Evolutionary conservation across 1,284 basidiomycete species (phyloP).

Genomic region (Sphagnurus paluster): DNA sequence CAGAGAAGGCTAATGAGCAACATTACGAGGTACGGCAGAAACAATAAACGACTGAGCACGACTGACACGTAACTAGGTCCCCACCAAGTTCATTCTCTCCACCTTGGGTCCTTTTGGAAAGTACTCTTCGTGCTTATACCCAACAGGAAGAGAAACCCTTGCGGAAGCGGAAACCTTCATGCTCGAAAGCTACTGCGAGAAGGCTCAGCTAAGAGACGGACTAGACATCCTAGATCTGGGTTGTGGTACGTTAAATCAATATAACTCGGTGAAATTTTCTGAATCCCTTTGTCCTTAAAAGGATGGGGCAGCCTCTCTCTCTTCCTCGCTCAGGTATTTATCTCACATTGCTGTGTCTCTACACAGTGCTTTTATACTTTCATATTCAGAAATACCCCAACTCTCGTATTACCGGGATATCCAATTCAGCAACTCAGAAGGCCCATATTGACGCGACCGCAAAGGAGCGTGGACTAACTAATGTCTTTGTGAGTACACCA

Average conservation of each 20-base stretch:
- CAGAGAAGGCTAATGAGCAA: slow-evolving; percentile 77
- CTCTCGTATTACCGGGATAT: slow-evolving; percentile 64
- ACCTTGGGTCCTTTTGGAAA: slow-evolving; percentile 66
- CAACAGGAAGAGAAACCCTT: slow-evolving; percentile 63
- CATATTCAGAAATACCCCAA: slow-evolving; percentile 66
- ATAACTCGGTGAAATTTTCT: too few species aligned
- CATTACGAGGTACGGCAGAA: slow-evolving; percentile 66
- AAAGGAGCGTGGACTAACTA: slow-evolving; percentile 52
- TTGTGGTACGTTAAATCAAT: slow-evolving; percentile 47
- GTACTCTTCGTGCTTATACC: slow-evolving; percentile 75
- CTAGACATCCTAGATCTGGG: slow-evolving; percentile 72
- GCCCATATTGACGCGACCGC: slow-evolving; percentile 61
- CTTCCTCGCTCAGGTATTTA: slow-evolving; percentile 62
- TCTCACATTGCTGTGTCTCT: neutral
- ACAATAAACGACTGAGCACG: neutral
- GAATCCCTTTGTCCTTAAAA: too few species aligned
- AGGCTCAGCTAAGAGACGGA: slow-evolving; percentile 66
- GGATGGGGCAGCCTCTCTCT: slow-evolving; percentile 76
- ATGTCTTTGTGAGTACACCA: slow-evolving; percentile 46
- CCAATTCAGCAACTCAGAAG: slow-evolving; percentile 76
- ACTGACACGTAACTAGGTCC: slow-evolving; percentile 41
- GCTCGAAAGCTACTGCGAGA: slow-evolving; percentile 71
- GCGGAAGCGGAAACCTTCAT: slow-evolving; percentile 72
- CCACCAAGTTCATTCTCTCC: slow-evolving; percentile 67
- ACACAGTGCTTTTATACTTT: neutral